Evolutionary conservation across 495 filamentous ascomycete genomes (phyloP).

Genomic region (Staphylotrichum tortipilum): DNA sequence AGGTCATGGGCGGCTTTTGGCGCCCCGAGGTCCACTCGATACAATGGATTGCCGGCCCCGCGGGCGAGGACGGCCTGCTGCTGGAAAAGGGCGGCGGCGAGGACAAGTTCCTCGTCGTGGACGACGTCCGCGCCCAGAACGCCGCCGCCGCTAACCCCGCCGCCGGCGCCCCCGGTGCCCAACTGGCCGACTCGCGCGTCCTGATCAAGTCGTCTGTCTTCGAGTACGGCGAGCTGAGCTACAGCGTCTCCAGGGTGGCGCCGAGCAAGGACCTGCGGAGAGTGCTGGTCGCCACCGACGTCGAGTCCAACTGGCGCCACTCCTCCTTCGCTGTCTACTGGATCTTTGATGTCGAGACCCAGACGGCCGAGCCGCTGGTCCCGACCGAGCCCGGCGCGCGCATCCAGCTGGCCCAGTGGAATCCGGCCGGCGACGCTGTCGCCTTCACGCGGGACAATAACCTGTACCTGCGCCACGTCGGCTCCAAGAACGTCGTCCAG

Average conservation of each 20-base stretch:
- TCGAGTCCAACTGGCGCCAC: conserved; percentile 74
- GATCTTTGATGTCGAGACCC: conserved; percentile 85
- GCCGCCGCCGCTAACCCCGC: conserved; percentile 21
- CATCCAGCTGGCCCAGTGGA: conserved; percentile 84
- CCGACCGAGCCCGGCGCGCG: conserved; percentile 55
- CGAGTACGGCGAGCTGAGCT: conserved; percentile 40
- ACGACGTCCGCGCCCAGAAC: conserved; percentile 60
- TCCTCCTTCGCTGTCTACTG: conserved; percentile 80
- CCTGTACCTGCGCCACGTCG: conserved; percentile 67
- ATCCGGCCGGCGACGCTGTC: conserved; percentile 74
- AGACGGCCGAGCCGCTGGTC: conserved; percentile 70
- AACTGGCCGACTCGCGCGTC: conserved; percentile 44
- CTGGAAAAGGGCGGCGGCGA: conserved; percentile 52
- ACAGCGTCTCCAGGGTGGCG: conserved; percentile 51
- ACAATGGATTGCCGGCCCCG: conserved; percentile 77
- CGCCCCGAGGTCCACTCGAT: conserved; percentile 57
- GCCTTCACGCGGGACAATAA: conserved; percentile 85
- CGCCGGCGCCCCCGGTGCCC: conserved; percentile 25
- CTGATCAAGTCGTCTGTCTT: conserved; percentile 67
- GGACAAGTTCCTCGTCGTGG: conserved; percentile 72
- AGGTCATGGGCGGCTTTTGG: conserved; percentile 71
- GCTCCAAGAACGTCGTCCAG: conserved; percentile 44
- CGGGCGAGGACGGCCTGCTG: conserved; percentile 79
- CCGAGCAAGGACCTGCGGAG: conserved; percentile 78
- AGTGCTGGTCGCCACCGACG: conserved; percentile 67